phyloP scores from a whole-genome alignment of 2,329 filamentous ascomycete species.

The Microdochium bolleyi region DNA sequence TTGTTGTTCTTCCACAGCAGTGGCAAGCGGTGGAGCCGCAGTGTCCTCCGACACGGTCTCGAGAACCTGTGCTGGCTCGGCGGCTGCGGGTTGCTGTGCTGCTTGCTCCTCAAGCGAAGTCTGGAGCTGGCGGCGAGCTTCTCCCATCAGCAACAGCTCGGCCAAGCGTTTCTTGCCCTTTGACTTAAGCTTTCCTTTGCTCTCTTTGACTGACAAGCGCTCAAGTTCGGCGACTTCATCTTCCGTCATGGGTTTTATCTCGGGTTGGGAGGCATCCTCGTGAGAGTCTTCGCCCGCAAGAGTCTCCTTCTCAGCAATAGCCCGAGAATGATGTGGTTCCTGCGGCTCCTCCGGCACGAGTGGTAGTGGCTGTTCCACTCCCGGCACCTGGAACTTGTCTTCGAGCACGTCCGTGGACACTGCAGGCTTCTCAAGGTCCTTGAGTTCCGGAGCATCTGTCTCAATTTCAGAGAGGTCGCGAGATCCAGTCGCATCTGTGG shows the following conservation, averaged over 20 bases:
- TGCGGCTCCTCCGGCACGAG: no score
- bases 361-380: no score
- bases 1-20: neutral
- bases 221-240: constrained; percentile 2
- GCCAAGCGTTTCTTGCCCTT: neutral
- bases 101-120: neutral
- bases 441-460: no score
- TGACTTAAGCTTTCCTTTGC: neutral
- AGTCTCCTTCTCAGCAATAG: neutral
- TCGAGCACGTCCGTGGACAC: no score
- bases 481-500: neutral
- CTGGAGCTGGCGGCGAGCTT: neutral
- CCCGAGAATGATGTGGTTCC: no score
- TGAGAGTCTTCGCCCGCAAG: neutral
- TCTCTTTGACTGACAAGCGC: neutral
- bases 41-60: neutral
- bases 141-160: neutral
- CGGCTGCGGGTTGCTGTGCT: neutral
- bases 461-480: neutral
- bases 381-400: no score
- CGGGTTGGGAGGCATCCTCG: neutral
- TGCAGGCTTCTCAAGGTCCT: no score
- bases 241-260: neutral
- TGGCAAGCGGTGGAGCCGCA: neutral
- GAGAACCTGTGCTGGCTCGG: neutral